Evolutionary conservation across 2,329 filamentous ascomycete species (phyloP).

Genomic region (Alternaria postmessia): DNA sequence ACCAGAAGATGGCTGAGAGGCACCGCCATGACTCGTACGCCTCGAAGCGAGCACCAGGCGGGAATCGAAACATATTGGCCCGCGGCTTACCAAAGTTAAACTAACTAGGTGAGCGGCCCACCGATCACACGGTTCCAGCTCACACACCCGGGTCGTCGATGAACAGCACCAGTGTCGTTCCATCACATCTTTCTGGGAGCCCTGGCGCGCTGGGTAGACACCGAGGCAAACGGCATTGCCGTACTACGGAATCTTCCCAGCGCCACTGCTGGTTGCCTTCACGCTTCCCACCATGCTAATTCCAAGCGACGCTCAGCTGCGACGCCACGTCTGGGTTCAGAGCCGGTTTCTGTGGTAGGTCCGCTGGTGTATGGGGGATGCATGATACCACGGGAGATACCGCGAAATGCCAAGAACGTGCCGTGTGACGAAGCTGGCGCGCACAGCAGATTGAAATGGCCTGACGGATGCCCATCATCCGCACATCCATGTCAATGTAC

Average conservation of each 20-base stretch:
- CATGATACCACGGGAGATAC: slow-evolving; percentile 8
- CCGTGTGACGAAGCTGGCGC: slow-evolving; percentile 27
- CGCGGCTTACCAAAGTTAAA: slow-evolving; percentile 8
- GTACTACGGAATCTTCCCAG: neutral
- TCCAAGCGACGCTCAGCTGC: neutral
- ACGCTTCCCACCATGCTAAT: slow-evolving; percentile 9
- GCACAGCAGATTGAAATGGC: slow-evolving; percentile 26
- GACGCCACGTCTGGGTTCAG: neutral
- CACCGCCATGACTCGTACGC: slow-evolving; percentile 10
- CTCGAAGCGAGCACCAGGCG: slow-evolving; percentile 11
- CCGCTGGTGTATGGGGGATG: slow-evolving; percentile 11
- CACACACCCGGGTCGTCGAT: slow-evolving; percentile 3
- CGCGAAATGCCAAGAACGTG: slow-evolving; percentile 8
- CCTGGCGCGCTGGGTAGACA: neutral
- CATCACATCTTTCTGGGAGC: slow-evolving; percentile 1
- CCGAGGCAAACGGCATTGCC: neutral
- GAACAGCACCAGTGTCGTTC: neutral
- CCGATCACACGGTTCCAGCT: slow-evolving; percentile 18
- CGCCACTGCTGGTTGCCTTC: neutral
- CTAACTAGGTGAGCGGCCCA: slow-evolving; percentile 3
- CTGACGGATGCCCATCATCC: slow-evolving; percentile 28
- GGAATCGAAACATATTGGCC: slow-evolving; percentile 15
- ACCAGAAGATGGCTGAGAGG: neutral
- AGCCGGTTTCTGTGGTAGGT: slow-evolving; percentile 5
- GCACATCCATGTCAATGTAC: slow-evolving; percentile 5